Evolutionary conservation across 2,329 filamentous ascomycete species (phyloP).

Genomic region (Colletotrichum plurivorum): DNA sequence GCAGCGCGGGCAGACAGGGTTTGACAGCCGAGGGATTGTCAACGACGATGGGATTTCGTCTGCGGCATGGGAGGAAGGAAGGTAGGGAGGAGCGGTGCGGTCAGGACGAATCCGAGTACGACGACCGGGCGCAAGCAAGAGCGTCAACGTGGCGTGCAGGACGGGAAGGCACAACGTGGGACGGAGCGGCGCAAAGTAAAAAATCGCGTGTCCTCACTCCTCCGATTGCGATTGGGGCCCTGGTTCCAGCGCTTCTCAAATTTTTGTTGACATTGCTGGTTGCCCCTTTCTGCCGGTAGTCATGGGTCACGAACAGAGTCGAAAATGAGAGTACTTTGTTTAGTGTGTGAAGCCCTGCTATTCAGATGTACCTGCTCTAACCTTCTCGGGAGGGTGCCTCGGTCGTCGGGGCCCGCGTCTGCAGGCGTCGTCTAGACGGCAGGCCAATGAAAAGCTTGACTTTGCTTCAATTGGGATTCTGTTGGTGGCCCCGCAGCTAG

Average conservation of each 20-base stretch:
- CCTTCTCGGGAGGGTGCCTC: conserved; percentile 32
- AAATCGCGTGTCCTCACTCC: conserved; percentile 30
- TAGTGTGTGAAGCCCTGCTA: not conserved
- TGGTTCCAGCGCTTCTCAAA: conserved; percentile 24
- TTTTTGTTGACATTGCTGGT: conserved; percentile 40
- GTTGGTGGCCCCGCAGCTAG: conserved; percentile 22
- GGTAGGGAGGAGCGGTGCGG: conserved; percentile 10
- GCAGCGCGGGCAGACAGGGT: conserved; percentile 18
- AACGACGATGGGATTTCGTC: conserved; percentile 11
- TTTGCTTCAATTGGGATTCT: conserved; percentile 33
- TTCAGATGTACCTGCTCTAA: conserved; percentile 9
- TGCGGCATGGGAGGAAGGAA: conserved; percentile 19
- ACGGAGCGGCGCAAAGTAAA: conserved; percentile 29
- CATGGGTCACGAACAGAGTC: conserved; percentile 32
- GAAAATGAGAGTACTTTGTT: conserved; percentile 22
- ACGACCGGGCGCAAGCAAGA: conserved; percentile 29
- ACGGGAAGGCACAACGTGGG: conserved; percentile 17
- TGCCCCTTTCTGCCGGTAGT: conserved; percentile 41
- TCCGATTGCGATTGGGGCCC: conserved; percentile 24
- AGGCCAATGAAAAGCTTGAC: conserved; percentile 37
- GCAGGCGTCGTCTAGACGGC: conserved; percentile 34
- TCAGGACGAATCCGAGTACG: conserved; percentile 35
- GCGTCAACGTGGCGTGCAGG: conserved; percentile 29
- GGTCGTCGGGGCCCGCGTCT: conserved; percentile 32
- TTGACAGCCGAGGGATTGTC: conserved; percentile 7